phyloP scores from a whole-genome alignment of 345 rosid genomes.

The Noccaea bulbosa region DNA sequence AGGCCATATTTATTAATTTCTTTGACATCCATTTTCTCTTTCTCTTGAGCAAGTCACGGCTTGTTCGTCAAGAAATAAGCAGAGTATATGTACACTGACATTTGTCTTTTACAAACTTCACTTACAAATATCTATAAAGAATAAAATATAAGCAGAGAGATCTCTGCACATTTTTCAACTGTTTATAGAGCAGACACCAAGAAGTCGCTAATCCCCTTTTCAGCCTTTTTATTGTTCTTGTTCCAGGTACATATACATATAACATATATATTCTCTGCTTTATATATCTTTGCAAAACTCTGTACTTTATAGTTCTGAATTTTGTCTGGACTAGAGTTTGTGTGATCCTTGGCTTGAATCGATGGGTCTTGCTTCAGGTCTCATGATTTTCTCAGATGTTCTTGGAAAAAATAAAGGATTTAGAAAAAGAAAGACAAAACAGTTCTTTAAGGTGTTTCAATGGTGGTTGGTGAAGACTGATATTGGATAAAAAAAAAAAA shows the following conservation, averaged over 20 bases:
- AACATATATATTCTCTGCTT: conserved; percentile 7
- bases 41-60: conserved; percentile 26
- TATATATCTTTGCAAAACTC: conserved; percentile 16
- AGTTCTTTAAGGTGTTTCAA: conserved; percentile 13
- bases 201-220: conserved; percentile 10
- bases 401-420: neutral
- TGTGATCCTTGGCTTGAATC: neutral
- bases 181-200: conserved; percentile 27
- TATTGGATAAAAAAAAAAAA: neutral
- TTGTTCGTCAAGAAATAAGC: conserved; percentile 40
- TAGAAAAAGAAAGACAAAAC: neutral
- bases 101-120: conserved; percentile 24
- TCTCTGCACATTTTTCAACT: conserved; percentile 17
- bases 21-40: neutral
- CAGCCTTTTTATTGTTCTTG: conserved; percentile 27
- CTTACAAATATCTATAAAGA: neutral
- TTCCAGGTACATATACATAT: conserved; percentile 24
- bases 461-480: conserved; percentile 22
- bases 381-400: conserved; percentile 4
- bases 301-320: conserved; percentile 11
- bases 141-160: conserved; percentile 16
- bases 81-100: conserved; percentile 29
- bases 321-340: conserved; percentile 26
- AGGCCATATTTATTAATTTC: neutral
- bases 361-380: conserved; percentile 32